Percentiles rank a stretch among this genome's conserved stretches.
These are phyloP conservation scores for Alloascoidea hylecoeti DNA, from an alignment of 805 yeast genomes.

Conservation along the genomic window DNA sequence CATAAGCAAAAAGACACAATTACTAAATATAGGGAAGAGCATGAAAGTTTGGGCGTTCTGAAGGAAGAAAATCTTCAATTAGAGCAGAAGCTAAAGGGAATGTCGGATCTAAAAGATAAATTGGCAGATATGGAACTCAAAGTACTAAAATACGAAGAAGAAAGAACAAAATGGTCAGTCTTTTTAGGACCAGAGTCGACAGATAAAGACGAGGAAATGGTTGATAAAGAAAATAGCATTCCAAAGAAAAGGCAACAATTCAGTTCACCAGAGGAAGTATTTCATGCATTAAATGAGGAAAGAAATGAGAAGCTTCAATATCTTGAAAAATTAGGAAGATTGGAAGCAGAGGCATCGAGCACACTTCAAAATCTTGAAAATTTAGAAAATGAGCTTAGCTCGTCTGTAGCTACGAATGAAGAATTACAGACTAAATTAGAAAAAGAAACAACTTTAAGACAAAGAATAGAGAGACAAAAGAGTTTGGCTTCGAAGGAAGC, in stretches of 20 bases:
- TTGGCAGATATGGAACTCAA: constrained; percentile 35
- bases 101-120: constrained; percentile 29
- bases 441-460: constrained; percentile 21
- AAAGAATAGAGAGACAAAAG: constrained; percentile 33
- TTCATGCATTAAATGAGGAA: constrained; percentile 20
- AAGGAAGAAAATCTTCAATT: constrained; percentile 38
- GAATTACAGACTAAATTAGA: constrained; percentile 18
- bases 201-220: constrained; percentile 21
- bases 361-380: constrained; percentile 10
- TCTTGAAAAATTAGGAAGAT: constrained; percentile 16
- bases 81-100: constrained; percentile 19
- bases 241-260: too few relatives aligned
- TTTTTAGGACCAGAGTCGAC: constrained; percentile 20
- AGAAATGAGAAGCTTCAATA: constrained; percentile 15
- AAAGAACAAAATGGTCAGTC: constrained; percentile 30
- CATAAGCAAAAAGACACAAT: constrained; percentile 38
- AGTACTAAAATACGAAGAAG: constrained; percentile 30
- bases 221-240: too few relatives aligned
- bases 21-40: constrained; percentile 29
- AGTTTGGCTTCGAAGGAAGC: constrained; percentile 43
- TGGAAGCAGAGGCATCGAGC: constrained; percentile 15
- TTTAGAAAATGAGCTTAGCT: constrained; percentile 13
- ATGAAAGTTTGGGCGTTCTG: constrained; percentile 32
- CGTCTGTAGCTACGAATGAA: constrained; percentile 13
- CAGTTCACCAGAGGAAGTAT: constrained; percentile 24